Evolutionary conservation across 805 yeast genomes (phyloP).

Genomic region (Wickerhamomyces hampshirensis): DNA sequence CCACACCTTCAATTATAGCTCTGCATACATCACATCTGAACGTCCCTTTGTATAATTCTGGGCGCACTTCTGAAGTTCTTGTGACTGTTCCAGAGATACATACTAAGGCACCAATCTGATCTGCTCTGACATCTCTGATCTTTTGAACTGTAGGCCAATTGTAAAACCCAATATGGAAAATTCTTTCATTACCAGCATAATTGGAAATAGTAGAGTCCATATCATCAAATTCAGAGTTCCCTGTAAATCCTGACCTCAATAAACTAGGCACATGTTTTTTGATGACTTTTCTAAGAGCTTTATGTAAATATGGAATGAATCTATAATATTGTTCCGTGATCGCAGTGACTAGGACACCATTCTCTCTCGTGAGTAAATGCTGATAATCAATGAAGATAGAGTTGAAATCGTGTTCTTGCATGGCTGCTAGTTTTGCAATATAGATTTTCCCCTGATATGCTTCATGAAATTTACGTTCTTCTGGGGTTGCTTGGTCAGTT

Average conservation of each 20-base stretch:
- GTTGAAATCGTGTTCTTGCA: slow-evolving; percentile 69
- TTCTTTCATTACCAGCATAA: slow-evolving; percentile 53
- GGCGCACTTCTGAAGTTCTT: slow-evolving; percentile 93
- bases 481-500: slow-evolving; percentile 25
- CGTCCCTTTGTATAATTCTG: slow-evolving; percentile 82
- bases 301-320: slow-evolving; percentile 78
- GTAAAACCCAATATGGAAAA: slow-evolving; percentile 87
- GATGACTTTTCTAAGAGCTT: slow-evolving; percentile 69
- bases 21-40: slow-evolving; percentile 88
- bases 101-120: slow-evolving; percentile 78
- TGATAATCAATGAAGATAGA: slow-evolving; percentile 83
- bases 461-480: slow-evolving; percentile 28
- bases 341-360: slow-evolving; percentile 86
- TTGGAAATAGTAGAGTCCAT: slow-evolving; percentile 28
- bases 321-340: slow-evolving; percentile 89
- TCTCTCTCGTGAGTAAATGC: slow-evolving; percentile 69
- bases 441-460: slow-evolving; percentile 56
- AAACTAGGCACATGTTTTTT: slow-evolving; percentile 72
- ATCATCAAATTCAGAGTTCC: slow-evolving; percentile 11
- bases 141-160: slow-evolving; percentile 78
- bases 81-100: slow-evolving; percentile 93
- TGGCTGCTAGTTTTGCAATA: slow-evolving; percentile 72
- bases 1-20: slow-evolving; percentile 81
- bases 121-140: slow-evolving; percentile 87
- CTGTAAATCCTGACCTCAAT: slow-evolving; percentile 40